Evolutionary conservation across 2,329 filamentous ascomycete genomes (phyloP).

Genomic region (Ascochyta koolunga): DNA sequence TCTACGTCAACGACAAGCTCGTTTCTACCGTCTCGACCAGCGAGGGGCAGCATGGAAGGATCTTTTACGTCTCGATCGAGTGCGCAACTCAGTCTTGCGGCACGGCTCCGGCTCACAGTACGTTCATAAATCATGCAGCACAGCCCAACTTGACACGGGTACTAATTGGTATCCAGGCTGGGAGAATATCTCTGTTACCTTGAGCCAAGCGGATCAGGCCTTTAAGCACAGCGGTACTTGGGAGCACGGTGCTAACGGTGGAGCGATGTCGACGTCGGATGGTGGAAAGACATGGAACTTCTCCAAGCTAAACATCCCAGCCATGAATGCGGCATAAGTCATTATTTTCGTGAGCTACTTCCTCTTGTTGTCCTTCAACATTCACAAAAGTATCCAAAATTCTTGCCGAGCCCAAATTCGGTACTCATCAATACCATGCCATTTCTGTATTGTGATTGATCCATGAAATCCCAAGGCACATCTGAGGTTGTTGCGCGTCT

Average conservation of each 20-base stretch:
- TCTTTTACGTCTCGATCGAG: conserved; percentile 33
- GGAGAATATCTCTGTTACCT: conserved; percentile 23
- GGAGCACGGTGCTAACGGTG: conserved; percentile 22
- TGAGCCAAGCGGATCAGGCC: conserved; percentile 21
- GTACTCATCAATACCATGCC: too few species aligned
- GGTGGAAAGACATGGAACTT: conserved; percentile 28
- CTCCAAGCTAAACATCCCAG: conserved; percentile 12
- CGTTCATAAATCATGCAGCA: background rate
- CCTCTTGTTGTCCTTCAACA: background rate
- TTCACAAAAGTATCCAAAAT: too few species aligned
- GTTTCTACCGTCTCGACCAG: conserved; percentile 30
- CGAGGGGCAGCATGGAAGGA: conserved; percentile 28
- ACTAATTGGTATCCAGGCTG: conserved; percentile 18
- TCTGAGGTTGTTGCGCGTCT: background rate
- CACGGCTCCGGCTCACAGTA: conserved; percentile 30
- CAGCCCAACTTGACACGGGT: too few species aligned
- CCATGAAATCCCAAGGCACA: background rate
- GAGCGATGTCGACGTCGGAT: conserved; percentile 25
- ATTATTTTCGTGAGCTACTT: background rate
- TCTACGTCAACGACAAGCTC: conserved; percentile 30
- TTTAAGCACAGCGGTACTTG: conserved; percentile 22
- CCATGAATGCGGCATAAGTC: background rate
- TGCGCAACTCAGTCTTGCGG: conserved; percentile 25
- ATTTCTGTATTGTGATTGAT: background rate
- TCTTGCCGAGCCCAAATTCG: too few species aligned